Base-by-base conservation (phyloP, 208 protist species). In the Trypanosomatidae sp. region DNA sequence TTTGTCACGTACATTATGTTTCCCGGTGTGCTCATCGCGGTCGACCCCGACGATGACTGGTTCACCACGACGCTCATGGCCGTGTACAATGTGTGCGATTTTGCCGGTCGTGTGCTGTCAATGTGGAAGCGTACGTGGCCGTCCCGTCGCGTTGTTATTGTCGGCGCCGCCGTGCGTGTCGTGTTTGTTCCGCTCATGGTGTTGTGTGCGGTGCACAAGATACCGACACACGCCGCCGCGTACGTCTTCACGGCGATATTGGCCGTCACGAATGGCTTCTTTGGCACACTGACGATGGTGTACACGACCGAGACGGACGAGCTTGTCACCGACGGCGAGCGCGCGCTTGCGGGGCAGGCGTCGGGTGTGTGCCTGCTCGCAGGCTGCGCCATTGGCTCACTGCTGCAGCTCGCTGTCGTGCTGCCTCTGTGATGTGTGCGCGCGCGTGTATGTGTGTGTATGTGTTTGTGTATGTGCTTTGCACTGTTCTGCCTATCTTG, bases 251-350 rank as follows among this genome's bases (percentile, higher is more conserved):
- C 71, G 0, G 44, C 53, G 6, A 18, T 80, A 27, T 44, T 78
- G 43, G 71, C 66, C 1, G n/a, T 86, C 8, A 72, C 74, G 22
- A 88, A 84, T 41, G 86, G 86, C 15, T 91, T 81, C 58, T 67
- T 86, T 15, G 76, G 63, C 5, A 72, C 71, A 6, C 43, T 90
- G 15, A 59, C 71, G 20, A 84, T 92, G 66, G 69, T 91, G 40
- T 90, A 86, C 56, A 65, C 58, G 15, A 74, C 82, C 0, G 43
- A 54, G 4, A 65, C 60, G 8, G 43, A 63, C 13, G 48, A 54
- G 8, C 48, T 88, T 23, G 28, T 32, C n/a, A 69, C 56, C 2
- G 61, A 83, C 16, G 73, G 61, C 0, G 67, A 84, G 56, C 54
- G 68, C 7, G 72, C 71, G 21, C 48, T 88, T 48, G 79, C 79